Evolutionary conservation across 129 eudicot species (phyloP).

Genomic region (Tagetes erecta): DNA sequence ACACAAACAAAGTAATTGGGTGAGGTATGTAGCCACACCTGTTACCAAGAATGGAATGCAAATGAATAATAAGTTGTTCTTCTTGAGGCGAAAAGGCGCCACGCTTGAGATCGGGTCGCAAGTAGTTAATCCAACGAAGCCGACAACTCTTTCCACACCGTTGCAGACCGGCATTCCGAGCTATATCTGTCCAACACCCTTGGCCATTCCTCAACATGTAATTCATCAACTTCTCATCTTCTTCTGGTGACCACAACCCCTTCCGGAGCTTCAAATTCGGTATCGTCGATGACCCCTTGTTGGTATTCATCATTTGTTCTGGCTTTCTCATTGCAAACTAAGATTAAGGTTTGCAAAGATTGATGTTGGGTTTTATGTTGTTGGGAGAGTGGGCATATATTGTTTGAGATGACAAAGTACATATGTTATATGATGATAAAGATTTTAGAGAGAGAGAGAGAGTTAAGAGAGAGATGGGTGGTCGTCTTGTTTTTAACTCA

Average conservation of each 20-base stretch:
- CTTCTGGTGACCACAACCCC: constrained; percentile 94
- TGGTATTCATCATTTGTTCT: constrained; percentile 21
- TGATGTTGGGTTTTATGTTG: neutral
- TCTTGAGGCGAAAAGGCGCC: constrained; percentile 85
- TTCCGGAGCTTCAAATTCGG: constrained; percentile 52
- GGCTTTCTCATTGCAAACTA: constrained; percentile 64
- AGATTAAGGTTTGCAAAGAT: neutral
- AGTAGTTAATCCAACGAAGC: constrained; percentile 83
- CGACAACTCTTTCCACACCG: constrained; percentile 95
- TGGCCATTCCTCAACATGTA: constrained; percentile 81
- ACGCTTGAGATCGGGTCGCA: constrained; percentile 85
- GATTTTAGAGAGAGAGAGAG: constrained; percentile 35
- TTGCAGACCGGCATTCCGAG: constrained; percentile 69
- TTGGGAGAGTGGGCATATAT: constrained; percentile 24
- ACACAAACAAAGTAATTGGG: too few species aligned
- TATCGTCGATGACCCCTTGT: too few species aligned
- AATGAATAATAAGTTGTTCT: constrained; percentile 67
- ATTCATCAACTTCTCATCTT: constrained; percentile 83
- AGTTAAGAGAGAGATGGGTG: constrained; percentile 25
- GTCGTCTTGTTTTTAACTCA: constrained; percentile 74
- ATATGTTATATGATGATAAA: neutral
- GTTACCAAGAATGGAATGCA: constrained; percentile 89
- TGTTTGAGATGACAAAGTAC: constrained; percentile 33
- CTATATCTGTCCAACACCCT: constrained; percentile 96
- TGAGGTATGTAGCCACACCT: constrained; percentile 39